A percentile compares a stretch with the other conserved stretches of the same genome.
phyloP scores from a whole-genome alignment of 306 rosid species.

The Quercus wislizeni region DNA sequence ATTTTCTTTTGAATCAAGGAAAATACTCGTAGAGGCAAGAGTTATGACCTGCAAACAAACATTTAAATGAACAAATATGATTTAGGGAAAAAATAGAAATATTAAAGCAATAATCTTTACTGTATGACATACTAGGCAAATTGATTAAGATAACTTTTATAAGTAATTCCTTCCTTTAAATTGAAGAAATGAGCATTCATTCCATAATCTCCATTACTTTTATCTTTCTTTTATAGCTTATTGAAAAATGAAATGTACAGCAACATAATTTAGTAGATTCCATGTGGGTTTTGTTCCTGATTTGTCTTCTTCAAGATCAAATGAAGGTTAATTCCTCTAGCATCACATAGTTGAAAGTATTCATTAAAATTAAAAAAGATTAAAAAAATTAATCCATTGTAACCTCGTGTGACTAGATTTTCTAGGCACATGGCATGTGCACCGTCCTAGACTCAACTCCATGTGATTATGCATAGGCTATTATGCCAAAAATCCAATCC shows the following conservation, averaged over 20 bases:
- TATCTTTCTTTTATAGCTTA: not conserved
- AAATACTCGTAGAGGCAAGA: constrained; percentile 57
- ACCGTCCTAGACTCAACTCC: constrained; percentile 19
- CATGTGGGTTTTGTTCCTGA: not conserved
- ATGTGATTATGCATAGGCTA: constrained; percentile 21
- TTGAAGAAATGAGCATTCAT: not conserved
- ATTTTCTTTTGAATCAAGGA: constrained; percentile 31
- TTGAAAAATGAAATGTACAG: not conserved
- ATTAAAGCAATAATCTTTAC: not conserved
- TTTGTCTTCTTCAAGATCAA: not conserved
- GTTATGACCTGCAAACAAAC: constrained; percentile 46
- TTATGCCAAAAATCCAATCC: not conserved
- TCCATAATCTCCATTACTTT: not conserved
- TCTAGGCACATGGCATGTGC: constrained; percentile 20
- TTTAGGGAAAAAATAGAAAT: not conserved
- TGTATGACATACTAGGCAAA: no score
- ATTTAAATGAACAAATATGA: not conserved
- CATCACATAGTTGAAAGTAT: not conserved
- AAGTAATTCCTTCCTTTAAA: not conserved
- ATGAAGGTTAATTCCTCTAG: not conserved
- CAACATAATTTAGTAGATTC: not conserved
- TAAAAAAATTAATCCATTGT: not conserved
- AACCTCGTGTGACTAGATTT: constrained; percentile 22
- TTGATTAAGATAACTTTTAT: no score
- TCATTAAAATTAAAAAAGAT: not conserved